Conservation (phyloP, 1,139 yeast species). For the Cylindricascospora bacillispora region DNA sequence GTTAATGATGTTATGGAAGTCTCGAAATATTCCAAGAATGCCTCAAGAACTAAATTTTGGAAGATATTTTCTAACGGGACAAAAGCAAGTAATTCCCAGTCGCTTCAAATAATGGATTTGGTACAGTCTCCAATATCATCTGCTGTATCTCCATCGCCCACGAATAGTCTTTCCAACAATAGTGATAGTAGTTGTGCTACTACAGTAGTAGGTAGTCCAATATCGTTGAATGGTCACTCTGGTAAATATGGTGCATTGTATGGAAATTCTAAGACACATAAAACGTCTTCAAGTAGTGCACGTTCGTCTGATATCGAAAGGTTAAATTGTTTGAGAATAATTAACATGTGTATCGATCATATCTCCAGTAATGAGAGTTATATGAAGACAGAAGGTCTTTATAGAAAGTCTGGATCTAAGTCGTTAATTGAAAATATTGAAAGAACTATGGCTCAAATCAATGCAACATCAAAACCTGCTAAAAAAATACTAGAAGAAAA, state of each 20-base stretch:
- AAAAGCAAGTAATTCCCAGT: too few relatives aligned
- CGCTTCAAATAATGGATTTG: too few relatives aligned
- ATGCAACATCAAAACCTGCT: background rate
- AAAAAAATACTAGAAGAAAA: background rate
- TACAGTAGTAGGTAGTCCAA: background rate
- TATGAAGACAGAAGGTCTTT: conserved; percentile 63
- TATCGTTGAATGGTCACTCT: background rate
- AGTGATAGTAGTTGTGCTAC: background rate
- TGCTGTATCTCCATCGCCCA: too few relatives aligned
- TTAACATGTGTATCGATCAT: conserved; percentile 61
- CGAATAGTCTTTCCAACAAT: too few relatives aligned
- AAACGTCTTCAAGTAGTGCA: background rate
- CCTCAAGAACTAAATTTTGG: conserved; percentile 2
- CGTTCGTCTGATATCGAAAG: background rate
- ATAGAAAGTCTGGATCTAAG: conserved; percentile 82
- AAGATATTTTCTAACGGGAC: background rate
- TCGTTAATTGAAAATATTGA: conserved; percentile 30
- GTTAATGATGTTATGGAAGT: too few relatives aligned
- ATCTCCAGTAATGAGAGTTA: conserved; percentile 59
- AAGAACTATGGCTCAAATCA: conserved; percentile 18
- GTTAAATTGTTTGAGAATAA: conserved; percentile 29
- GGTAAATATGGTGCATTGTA: background rate
- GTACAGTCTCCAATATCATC: too few relatives aligned
- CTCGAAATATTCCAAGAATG: background rate
- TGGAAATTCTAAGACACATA: background rate